Evolutionary conservation across 2,329 filamentous ascomycete genomes (phyloP).

Genomic region (Aspergillus chevalieri): DNA sequence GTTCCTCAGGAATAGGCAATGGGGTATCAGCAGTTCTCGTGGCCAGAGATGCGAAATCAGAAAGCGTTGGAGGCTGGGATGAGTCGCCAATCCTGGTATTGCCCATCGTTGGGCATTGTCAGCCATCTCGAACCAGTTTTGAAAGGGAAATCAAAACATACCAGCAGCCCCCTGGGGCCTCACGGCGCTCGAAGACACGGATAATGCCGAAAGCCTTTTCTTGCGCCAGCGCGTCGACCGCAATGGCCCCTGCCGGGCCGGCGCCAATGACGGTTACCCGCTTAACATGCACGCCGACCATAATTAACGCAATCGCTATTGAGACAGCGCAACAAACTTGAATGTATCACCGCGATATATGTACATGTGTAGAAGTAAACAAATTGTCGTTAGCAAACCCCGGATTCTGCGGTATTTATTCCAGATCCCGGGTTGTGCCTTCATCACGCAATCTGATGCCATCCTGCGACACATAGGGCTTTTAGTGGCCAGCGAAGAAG

Average conservation of each 20-base stretch:
- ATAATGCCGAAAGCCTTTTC: conserved; percentile 52
- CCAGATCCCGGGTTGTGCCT: not conserved
- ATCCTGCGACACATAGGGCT: not conserved
- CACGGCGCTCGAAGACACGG: conserved; percentile 53
- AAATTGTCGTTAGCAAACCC: not conserved
- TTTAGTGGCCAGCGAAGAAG: not conserved
- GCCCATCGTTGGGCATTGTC: conserved; percentile 15
- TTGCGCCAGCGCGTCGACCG: conserved; percentile 51
- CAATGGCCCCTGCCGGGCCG: conserved; percentile 51
- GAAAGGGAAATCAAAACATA: not conserved
- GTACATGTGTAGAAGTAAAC: not conserved
- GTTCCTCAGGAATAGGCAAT: conserved; percentile 35
- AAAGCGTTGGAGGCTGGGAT: conserved; percentile 30
- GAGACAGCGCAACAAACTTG: not conserved
- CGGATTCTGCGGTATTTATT: not conserved
- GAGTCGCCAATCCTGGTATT: not conserved
- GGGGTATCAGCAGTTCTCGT: conserved; percentile 43
- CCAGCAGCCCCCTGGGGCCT: conserved; percentile 41
- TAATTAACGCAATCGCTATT: not conserved
- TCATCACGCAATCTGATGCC: not conserved
- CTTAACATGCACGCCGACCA: not conserved
- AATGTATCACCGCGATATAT: not conserved
- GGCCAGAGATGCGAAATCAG: conserved; percentile 41
- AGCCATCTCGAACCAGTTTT: not conserved
- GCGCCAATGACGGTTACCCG: conserved; percentile 53